Evolutionary conservation across 805 yeast species (phyloP).

Genomic region (Sugiyamaella americana): DNA sequence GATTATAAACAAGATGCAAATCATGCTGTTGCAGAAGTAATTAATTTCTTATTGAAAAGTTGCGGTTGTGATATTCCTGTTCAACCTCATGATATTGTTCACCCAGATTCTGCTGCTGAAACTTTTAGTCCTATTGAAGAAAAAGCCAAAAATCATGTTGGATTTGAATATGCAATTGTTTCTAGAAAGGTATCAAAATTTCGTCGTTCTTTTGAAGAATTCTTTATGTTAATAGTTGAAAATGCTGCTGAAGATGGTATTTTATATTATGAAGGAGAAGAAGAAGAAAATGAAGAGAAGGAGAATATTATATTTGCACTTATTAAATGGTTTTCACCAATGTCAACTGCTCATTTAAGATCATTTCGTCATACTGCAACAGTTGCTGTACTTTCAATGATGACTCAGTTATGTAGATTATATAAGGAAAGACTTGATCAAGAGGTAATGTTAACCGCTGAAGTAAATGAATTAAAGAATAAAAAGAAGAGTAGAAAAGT

Average conservation of each 20-base stretch:
- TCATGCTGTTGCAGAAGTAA: constrained; percentile 50
- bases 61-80: constrained; percentile 67
- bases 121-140: constrained; percentile 69
- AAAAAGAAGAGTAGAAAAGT: constrained; percentile 1
- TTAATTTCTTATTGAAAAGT: constrained; percentile 62
- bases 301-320: constrained; percentile 5
- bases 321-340: constrained; percentile 67
- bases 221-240: constrained; percentile 34
- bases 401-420: constrained; percentile 52
- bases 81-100: constrained; percentile 68
- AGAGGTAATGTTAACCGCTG: neutral
- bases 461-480: constrained; percentile 5
- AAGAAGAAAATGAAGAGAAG: constrained; percentile 20
- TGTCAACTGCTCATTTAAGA: constrained; percentile 64
- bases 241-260: constrained; percentile 12
- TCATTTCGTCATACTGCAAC: constrained; percentile 68
- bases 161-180: constrained; percentile 64
- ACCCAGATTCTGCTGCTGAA: constrained; percentile 61
- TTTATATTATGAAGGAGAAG: constrained; percentile 33
- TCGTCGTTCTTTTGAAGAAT: constrained; percentile 47
- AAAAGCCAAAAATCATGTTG: constrained; percentile 48
- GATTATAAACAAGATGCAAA: constrained; percentile 40
- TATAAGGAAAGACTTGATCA: constrained; percentile 3
- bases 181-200: constrained; percentile 49
- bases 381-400: constrained; percentile 49